Evolutionary conservation across 2,329 filamentous ascomycete genomes (phyloP).

Genomic region (Microdochium paspali): DNA sequence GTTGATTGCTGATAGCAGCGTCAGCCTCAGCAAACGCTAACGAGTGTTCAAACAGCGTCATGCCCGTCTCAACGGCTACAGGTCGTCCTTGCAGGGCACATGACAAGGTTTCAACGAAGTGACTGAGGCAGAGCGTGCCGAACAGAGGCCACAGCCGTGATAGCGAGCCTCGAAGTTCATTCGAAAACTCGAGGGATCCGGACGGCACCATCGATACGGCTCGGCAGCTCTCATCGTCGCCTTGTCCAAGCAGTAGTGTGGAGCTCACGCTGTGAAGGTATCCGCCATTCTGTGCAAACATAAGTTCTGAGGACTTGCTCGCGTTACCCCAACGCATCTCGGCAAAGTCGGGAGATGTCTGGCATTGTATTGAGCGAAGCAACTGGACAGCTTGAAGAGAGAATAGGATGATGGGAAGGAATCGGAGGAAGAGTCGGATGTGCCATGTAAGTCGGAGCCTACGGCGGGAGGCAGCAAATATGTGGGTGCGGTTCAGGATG

Average conservation of each 20-base stretch:
- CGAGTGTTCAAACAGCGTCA: slow-evolving; percentile 95
- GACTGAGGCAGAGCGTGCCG: slow-evolving; percentile 59
- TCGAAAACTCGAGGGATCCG: slow-evolving; percentile 36
- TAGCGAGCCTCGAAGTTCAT: slow-evolving; percentile 65
- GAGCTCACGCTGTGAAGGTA: slow-evolving; percentile 67
- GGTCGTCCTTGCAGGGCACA: slow-evolving; percentile 80
- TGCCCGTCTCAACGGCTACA: slow-evolving; percentile 77
- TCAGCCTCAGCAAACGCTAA: slow-evolving; percentile 94
- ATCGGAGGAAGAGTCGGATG: slow-evolving; percentile 59
- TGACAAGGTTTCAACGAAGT: slow-evolving; percentile 81
- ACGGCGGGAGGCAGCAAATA: slow-evolving; percentile 83
- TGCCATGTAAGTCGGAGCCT: slow-evolving; percentile 69
- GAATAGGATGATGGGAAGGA: slow-evolving; percentile 63
- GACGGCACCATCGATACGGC: slow-evolving; percentile 63
- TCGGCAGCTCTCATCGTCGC: slow-evolving; percentile 65
- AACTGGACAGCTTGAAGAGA: slow-evolving; percentile 58
- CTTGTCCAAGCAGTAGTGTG: slow-evolving; percentile 60
- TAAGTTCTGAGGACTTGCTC: slow-evolving; percentile 54
- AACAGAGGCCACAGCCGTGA: slow-evolving; percentile 69
- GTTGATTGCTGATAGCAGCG: slow-evolving; percentile 70
- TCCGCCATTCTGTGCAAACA: slow-evolving; percentile 61
- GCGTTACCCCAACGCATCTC: slow-evolving; percentile 60
- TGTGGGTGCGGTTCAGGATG: slow-evolving; percentile 81
- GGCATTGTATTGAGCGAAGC: slow-evolving; percentile 82
- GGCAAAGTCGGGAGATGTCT: slow-evolving; percentile 69